Evolutionary conservation across 305 asterid species (phyloP), one percentile per base, ranked within the genome.

Genomic region (Fraxinus dipetala): DNA sequence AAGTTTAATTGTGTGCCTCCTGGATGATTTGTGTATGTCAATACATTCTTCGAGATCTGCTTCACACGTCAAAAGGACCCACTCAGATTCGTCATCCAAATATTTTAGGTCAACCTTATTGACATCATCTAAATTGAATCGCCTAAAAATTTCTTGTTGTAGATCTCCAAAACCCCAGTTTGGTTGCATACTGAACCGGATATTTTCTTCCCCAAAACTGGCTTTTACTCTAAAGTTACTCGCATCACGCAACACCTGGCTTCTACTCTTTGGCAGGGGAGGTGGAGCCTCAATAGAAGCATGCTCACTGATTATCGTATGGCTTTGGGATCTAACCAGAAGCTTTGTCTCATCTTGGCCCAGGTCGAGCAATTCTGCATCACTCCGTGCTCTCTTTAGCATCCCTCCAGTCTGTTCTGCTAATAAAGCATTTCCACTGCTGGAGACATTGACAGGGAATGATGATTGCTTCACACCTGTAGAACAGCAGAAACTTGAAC

Each of bases 31-130:
- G 88, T 93, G 92, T 86, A 92, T 88, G 82, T 91, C 95, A 18
- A 84, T 83, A 80, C 95, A 94, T 85, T 94, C 97, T 85, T 92
- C 95, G 76, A 94, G 96, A 90, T 94, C 98, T 32, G 88, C 98
- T 75, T 94, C 95, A 30, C 98, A 94, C 11, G 95, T 90, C 83
- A 94, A 80, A 82, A 94, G 95, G 84, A 94, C 97, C 97, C 96
- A 94, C 76, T 94, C 98, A 1, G 80, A 77, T 30, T 94, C 98
- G 48, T 94, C 98, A 70, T 93, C 98, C 83, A 94, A 85, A 84
- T 94, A 94, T 79, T 92, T 92, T 22, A 94, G 75, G 81, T 85
- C 91, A 67, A 89, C 81, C 73, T 87, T 84, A 48, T 81, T 83
- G 30, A 85, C 85, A 78, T 84, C 84, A 7, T 90, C 91, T 38